Evolutionary conservation across 371 early-diverging fungal genomes (phyloP).

Genomic region (Mucor mucedo): DNA sequence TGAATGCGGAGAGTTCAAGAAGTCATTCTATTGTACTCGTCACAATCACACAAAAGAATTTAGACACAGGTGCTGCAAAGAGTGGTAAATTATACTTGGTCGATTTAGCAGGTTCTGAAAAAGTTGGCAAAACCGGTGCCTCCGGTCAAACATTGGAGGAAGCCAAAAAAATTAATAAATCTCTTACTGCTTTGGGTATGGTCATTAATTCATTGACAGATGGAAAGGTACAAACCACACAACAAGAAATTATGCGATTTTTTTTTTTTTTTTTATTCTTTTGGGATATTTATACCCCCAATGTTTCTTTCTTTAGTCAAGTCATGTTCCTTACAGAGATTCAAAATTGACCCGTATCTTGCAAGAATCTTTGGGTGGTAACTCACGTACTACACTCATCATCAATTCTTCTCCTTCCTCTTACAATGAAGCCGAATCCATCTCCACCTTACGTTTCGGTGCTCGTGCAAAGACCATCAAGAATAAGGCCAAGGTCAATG

Average conservation of each 20-base stretch:
- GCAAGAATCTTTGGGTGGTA: slow-evolving; percentile 98
- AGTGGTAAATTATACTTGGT: slow-evolving; percentile 94
- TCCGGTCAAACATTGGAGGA: slow-evolving; percentile 99
- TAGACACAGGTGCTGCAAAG: slow-evolving; percentile 86
- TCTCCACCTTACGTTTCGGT: slow-evolving; percentile 97
- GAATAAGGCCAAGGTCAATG: slow-evolving; percentile 98
- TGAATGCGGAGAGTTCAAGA: slow-evolving; percentile 80
- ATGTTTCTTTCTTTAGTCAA: slow-evolving; percentile 57
- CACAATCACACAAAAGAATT: slow-evolving; percentile 91
- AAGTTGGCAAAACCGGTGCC: slow-evolving; percentile 96
- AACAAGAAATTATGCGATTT: no score
- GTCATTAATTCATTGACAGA: slow-evolving; percentile 90
- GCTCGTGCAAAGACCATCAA: slow-evolving; percentile 97
- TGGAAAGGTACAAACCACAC: slow-evolving; percentile 68
- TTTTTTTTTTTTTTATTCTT: no score
- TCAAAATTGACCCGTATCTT: slow-evolving; percentile 98
- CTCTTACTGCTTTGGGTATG: slow-evolving; percentile 92
- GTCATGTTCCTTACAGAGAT: slow-evolving; percentile 98
- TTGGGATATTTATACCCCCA: no score
- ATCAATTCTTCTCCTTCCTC: slow-evolving; percentile 97
- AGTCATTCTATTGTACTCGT: slow-evolving; percentile 97
- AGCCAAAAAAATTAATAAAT: slow-evolving; percentile 99
- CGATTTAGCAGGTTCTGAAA: slow-evolving; percentile 99
- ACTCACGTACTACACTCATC: slow-evolving; percentile 95
- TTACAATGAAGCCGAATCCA: slow-evolving; percentile 95